Evolutionary conservation across 31 red algal species (phyloP), one percentile per base, ranked within the genome.

Genomic region (Odonthalia washingtoniensis): DNA sequence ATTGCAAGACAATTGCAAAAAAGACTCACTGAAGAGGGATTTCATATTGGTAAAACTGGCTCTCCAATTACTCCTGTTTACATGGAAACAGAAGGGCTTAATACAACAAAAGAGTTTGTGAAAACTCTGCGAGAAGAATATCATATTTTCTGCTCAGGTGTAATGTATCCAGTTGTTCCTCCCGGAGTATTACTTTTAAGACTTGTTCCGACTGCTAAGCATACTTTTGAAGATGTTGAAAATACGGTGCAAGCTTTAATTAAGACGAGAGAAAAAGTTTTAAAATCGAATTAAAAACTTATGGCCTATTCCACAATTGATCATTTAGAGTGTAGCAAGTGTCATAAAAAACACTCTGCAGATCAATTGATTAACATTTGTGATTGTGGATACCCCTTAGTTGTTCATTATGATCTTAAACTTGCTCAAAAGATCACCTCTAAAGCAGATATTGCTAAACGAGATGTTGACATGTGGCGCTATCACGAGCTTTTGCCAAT

Each of bases 91-190:
- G 35, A 40, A 41, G 72, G 30, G 37, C 38, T 38, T 31, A 38
- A 76, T 30, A 38, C 72, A 45, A 76, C 38, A 38, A 76, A 76
- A 76, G 28, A 38, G 72, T 31, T 76, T 76, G 30, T 43, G 30
- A 38, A 76, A 44, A 44, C 42, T 45, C 30, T 76, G 38, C 30
- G 72, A 76, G 72, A 76, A 45, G 38, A 76, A 38, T 41, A 76
- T 41, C 30, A 45, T 38, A 76, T 76, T 76, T 76, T 76, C 72
- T 76, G 72, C 38, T 76, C 72, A 30, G 38, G 30, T 31, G 72
- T 76, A 43, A 45, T 76, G 27, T 76, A 76, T 76, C 72, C 72
- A 38, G 72, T 76, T 38, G 72, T 76, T 38, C 72, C 72, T 76
- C 30, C 30, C 30, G 72, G 72, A 39, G 41, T 76, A 30, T 38